These are phyloP conservation scores for Reticulascus tulasneorum DNA, from an alignment of 2,329 filamentous ascomycete genomes.

Conservation along the genomic window DNA sequence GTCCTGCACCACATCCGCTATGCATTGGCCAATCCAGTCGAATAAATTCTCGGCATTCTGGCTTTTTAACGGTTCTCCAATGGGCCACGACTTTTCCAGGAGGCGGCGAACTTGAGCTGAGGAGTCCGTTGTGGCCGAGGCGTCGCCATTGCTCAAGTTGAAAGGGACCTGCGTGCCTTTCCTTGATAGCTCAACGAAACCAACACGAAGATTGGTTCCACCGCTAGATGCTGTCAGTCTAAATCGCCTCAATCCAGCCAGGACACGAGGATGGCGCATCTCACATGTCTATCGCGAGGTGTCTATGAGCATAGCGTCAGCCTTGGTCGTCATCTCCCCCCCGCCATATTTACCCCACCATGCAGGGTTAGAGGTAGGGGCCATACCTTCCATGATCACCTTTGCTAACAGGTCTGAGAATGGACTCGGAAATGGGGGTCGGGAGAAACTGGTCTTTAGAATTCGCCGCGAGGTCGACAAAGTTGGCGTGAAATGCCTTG, in stretches of 20 bases:
- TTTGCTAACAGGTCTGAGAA: conserved; percentile 44
- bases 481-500: conserved; percentile 41
- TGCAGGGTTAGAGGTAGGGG: background rate
- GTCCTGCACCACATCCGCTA: conserved; percentile 66
- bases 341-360: conserved; percentile 5
- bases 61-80: conserved; percentile 67
- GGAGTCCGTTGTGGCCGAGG: no score
- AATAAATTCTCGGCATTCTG: conserved; percentile 68
- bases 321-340: no score
- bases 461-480: conserved; percentile 46
- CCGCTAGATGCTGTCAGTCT: conserved; percentile 49
- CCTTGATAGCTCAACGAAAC: conserved; percentile 59
- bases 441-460: conserved; percentile 54
- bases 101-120: conserved; percentile 48
- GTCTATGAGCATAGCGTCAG: conserved; percentile 33
- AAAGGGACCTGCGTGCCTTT: conserved; percentile 23
- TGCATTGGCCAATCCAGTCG: conserved; percentile 75
- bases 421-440: conserved; percentile 58
- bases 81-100: conserved; percentile 70
- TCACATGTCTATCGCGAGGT: conserved; percentile 64
- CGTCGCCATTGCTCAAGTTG: conserved; percentile 14
- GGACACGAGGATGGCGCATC: conserved; percentile 16
- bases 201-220: conserved; percentile 65
- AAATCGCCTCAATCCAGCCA: conserved; percentile 16
- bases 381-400: conserved; percentile 46